Conservation (phyloP, 2,329 filamentous ascomycete genomes). For the Hypocreales sp. region DNA sequence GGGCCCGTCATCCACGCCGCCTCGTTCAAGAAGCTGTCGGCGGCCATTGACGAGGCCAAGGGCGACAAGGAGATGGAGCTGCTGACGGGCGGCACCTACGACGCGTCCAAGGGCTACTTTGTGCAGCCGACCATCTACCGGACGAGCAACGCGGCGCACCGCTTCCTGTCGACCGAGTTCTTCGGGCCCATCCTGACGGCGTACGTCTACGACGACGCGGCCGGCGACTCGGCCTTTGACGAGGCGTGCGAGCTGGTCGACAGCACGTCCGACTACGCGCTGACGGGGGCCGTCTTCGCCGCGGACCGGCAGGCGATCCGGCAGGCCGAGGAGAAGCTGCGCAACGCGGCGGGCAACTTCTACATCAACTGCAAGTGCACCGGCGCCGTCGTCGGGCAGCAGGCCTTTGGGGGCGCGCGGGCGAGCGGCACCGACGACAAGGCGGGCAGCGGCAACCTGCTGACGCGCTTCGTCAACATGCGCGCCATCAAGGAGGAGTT, state of each 20-base stretch:
- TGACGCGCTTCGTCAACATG: conserved; percentile 51
- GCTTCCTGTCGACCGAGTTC: conserved; percentile 61
- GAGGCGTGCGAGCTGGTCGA: conserved; percentile 50
- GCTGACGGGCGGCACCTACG: conserved; percentile 61
- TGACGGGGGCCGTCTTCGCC: conserved; percentile 66
- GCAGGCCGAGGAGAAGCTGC: conserved; percentile 53
- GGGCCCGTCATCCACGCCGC: conserved; percentile 74
- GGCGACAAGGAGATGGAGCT: conserved; percentile 57
- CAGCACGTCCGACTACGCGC: conserved; percentile 56
- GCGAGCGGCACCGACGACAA: conserved; percentile 62
- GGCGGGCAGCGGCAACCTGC: conserved; percentile 48
- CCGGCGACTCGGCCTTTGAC: conserved; percentile 39
- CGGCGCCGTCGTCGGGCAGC: conserved; percentile 57
- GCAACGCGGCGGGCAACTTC: conserved; percentile 67
- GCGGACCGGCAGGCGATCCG: conserved; percentile 49
- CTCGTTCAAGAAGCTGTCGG: conserved; percentile 66
- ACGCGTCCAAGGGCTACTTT: conserved; percentile 66
- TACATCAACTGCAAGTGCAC: conserved; percentile 78
- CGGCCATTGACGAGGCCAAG: conserved; percentile 68
- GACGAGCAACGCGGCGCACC: conserved; percentile 58
- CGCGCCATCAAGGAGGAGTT: conserved; percentile 67
- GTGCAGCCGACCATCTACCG: conserved; percentile 72
- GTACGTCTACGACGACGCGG: conserved; percentile 62
- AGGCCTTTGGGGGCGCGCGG: conserved; percentile 54
- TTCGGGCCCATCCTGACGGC: conserved; percentile 66